phyloP scores from a whole-genome alignment of 2,329 filamentous ascomycete genomes.

The Cytospora paraplurivora region DNA sequence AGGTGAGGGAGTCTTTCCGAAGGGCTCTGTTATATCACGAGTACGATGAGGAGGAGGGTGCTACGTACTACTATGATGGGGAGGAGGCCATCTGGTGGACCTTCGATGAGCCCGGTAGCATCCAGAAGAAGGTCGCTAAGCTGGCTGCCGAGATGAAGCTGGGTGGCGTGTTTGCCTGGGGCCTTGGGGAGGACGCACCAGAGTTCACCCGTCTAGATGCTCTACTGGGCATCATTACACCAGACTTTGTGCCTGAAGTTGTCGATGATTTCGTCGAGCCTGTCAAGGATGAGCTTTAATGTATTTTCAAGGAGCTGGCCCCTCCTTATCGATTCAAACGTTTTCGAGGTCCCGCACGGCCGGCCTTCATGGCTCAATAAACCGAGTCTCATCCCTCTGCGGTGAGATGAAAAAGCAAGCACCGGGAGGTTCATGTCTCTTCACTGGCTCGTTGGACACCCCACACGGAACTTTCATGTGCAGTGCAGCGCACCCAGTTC shows the following conservation, averaged over 20 bases:
- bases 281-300: constrained; percentile 28
- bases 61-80: constrained; percentile 69
- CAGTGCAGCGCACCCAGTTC: neutral
- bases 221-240: neutral
- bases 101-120: constrained; percentile 66
- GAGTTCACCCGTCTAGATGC: constrained; percentile 43
- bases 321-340: no score
- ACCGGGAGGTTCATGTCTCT: no score
- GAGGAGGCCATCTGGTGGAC: constrained; percentile 68
- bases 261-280: constrained; percentile 27
- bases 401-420: no score
- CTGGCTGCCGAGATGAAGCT: constrained; percentile 59
- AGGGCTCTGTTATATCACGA: constrained; percentile 54
- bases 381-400: no score
- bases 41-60: constrained; percentile 61
- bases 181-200: constrained; percentile 66
- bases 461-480: neutral
- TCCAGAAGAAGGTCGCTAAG: constrained; percentile 62
- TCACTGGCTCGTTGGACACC: neutral
- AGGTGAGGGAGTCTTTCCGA: constrained; percentile 59
- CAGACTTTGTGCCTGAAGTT: constrained; percentile 29
- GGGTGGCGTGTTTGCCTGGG: constrained; percentile 77
- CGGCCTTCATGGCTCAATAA: no score
- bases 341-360: no score
- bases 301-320: no score